These are phyloP conservation scores for Paratrimastix pyriformis DNA, from an alignment of 78 protist genomes.

Conservation along the genomic window DNA sequence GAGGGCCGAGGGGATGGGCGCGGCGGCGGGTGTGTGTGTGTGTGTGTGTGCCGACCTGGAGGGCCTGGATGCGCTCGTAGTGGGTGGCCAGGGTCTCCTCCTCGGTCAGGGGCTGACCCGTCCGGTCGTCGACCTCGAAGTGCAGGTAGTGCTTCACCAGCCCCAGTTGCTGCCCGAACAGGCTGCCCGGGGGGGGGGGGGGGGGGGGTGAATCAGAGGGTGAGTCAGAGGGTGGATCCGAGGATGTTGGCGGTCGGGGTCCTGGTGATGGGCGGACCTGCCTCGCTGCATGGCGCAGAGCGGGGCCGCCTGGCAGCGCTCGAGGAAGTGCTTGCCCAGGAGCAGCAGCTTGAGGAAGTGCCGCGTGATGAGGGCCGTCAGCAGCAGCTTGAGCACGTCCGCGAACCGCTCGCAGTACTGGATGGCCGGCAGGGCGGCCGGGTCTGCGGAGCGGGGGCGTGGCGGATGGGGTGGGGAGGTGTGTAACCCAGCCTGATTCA, in stretches of 20 bases:
- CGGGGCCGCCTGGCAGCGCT: not conserved
- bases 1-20: too few relatives aligned
- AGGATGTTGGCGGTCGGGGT: too few relatives aligned
- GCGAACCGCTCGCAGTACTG: conserved; percentile 16
- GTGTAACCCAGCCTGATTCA: too few relatives aligned
- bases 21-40: too few relatives aligned
- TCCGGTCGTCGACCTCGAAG: conserved; percentile 63
- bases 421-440: conserved; percentile 8
- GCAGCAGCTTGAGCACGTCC: conserved; percentile 58
- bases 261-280: not conserved
- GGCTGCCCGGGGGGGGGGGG: not conserved
- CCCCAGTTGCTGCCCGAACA: conserved; percentile 38
- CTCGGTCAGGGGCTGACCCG: conserved; percentile 58
- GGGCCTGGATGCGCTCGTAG: conserved; percentile 30
- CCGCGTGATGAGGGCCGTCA: conserved; percentile 77
- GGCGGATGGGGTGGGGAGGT: too few relatives aligned
- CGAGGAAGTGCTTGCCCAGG: conserved; percentile 48
- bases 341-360: conserved; percentile 53
- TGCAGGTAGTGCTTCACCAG: conserved; percentile 31
- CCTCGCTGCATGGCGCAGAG: not conserved
- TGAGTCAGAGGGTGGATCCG: not conserved
- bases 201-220: not conserved
- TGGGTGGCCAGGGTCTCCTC: conserved; percentile 41
- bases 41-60: too few relatives aligned
- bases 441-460: too few relatives aligned